Base-by-base conservation (phyloP, 768 basidiomycete genomes). In the Nevesoporus exiguus region DNA sequence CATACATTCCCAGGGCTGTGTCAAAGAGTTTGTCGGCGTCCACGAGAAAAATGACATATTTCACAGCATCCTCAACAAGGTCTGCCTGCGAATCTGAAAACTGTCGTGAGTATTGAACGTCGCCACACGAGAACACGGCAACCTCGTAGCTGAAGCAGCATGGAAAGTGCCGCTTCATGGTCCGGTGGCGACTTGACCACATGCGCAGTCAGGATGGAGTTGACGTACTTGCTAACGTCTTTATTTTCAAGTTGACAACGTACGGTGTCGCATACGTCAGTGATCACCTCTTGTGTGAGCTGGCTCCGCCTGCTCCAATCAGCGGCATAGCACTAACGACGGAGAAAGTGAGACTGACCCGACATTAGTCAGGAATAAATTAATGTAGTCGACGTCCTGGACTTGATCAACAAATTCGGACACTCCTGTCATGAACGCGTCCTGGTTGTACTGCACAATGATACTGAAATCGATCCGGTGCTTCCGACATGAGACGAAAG, bases 1-100 rank as follows among this genome's bases (percentile, higher is more conserved):
- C 94, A 66, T 99, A 99, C 94, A 98, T 98, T 19, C 97, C 97
- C 30, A 99, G 80, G 1, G 97, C 97, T 11, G 90, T 89, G 68
- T 98, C 86, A 73, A 96, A 98, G 5, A 99, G 79, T 42, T 79
- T 78, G 62, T 98, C 84, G 0, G 93, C 93, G 61, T 98, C 93
- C 19, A 93, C 92, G 30, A 99, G 81, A 78, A 98, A 99, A 69
- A 98, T 98, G 68, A 98, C 88, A 66, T 98, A 99, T 67, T 95
- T 98, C 63, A 98, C 90, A 7, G 97, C 97, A 54, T 98, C 95
- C 66, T 99, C 95, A 14, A 97, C 91, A 3, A 93, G 70, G 25
- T 83, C 78, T 0, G 89, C 83, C 57, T 91, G 79, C 9, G 76
- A 73, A 14, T 58, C 58, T 70, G 27, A 41, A 47, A 41, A 44